phyloP scores from a whole-genome alignment of 805 yeast genomes.

The Metschnikowia anglica region DNA sequence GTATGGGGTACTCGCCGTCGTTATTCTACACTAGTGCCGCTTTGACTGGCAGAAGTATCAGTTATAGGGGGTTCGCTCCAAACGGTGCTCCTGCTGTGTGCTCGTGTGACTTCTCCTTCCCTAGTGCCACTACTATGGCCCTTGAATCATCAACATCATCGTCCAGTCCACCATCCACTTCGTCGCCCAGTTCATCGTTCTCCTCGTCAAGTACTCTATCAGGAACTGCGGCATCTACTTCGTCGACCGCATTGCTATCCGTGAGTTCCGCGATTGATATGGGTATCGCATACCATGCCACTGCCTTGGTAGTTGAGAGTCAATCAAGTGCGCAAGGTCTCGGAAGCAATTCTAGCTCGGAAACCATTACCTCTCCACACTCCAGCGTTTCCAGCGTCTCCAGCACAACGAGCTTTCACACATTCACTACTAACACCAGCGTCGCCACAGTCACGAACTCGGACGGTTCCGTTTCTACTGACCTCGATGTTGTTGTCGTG shows the following conservation, averaged over 20 bases:
- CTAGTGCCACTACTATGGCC: not conserved
- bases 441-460: not conserved
- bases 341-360: too few species aligned
- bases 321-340: too few species aligned
- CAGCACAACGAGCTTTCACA: not conserved
- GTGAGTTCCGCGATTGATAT: too few species aligned
- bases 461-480: not conserved
- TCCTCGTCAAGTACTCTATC: not conserved
- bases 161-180: not conserved
- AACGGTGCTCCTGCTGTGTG: slow-evolving; percentile 2
- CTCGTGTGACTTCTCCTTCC: not conserved
- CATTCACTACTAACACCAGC: not conserved
- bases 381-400: not conserved
- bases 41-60: not conserved
- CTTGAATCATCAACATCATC: not conserved
- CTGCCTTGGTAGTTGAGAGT: too few species aligned
- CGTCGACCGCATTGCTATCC: not conserved
- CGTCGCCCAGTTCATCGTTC: not conserved
- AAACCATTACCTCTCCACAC: too few species aligned
- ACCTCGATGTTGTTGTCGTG: not conserved
- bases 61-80: not conserved
- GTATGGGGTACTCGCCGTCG: slow-evolving; percentile 6
- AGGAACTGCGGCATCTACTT: not conserved
- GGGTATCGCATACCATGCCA: too few species aligned
- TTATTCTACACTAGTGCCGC: not conserved